These are phyloP conservation scores for Phialophora tarda DNA, from an alignment of 2,329 filamentous ascomycete species.

Conservation along the genomic window DNA sequence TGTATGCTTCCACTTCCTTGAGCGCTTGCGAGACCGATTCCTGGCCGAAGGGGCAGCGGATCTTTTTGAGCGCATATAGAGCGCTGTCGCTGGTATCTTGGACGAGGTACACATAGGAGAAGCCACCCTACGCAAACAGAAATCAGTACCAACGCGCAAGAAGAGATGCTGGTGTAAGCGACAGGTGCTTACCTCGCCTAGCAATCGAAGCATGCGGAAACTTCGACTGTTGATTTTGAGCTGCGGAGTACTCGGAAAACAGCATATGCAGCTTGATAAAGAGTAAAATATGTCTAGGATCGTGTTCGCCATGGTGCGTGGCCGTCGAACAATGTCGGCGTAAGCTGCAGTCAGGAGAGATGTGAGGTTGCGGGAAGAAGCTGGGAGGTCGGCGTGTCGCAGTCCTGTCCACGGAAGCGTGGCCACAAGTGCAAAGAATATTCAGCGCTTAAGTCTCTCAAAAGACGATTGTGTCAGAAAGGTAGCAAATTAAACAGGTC, in stretches of 20 bases:
- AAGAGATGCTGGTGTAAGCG: neutral
- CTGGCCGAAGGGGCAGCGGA: conserved; percentile 95
- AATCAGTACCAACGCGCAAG: neutral
- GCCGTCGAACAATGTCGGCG: neutral
- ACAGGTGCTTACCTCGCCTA: conserved; percentile 74
- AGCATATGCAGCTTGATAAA: conserved; percentile 92
- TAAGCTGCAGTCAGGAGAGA: conserved; percentile 26
- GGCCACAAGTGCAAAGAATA: neutral
- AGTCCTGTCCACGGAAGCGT: neutral
- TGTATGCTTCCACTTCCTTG: conserved; percentile 97
- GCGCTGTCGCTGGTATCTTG: conserved; percentile 80
- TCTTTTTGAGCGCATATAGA: conserved; percentile 96
- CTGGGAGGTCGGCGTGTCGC: neutral
- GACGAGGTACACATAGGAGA: conserved; percentile 98
- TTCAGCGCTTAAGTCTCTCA: neutral
- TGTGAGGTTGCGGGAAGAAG: neutral
- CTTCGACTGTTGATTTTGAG: conserved; percentile 93
- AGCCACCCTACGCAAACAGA: conserved; percentile 71
- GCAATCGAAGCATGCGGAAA: conserved; percentile 92
- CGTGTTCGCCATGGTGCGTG: conserved; percentile 73
- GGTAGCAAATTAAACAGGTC: neutral
- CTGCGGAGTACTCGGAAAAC: conserved; percentile 91
- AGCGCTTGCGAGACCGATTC: conserved; percentile 94
- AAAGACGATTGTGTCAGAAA: neutral
- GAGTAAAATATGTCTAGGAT: conserved; percentile 89